A percentile compares a stretch with the other conserved stretches of the same genome.
phyloP scores from a whole-genome alignment of 1,139 yeast genomes.

The Barnettozyma hawaiiensis region DNA sequence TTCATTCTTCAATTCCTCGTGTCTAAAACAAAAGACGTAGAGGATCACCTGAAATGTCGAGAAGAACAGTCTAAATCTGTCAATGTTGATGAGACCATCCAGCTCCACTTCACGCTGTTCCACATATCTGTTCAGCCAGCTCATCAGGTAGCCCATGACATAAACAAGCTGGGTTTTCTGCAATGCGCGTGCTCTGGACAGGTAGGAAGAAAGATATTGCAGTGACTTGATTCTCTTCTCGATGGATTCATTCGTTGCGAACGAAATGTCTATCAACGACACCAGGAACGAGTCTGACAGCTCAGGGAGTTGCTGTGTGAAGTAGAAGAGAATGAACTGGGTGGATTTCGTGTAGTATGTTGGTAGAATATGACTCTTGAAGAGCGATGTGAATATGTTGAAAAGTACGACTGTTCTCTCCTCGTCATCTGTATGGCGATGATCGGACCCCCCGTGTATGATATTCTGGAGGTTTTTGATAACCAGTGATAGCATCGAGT shows the following conservation, averaged over 20 bases:
- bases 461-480: slow-evolving; percentile 40
- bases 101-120: slow-evolving; percentile 81
- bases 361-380: slow-evolving; percentile 78
- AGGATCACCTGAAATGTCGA: slow-evolving; percentile 91
- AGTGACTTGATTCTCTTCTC: slow-evolving; percentile 81
- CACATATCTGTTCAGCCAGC: slow-evolving; percentile 79
- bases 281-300: slow-evolving; percentile 83
- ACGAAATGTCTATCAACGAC: slow-evolving; percentile 75
- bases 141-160: slow-evolving; percentile 70
- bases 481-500: slow-evolving; percentile 53
- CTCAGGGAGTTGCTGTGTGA: slow-evolving; percentile 77
- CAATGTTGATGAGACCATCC: slow-evolving; percentile 64
- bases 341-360: slow-evolving; percentile 90
- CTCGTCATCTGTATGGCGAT: too few species aligned
- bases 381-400: slow-evolving; percentile 68
- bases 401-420: slow-evolving; percentile 68
- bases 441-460: too few species aligned
- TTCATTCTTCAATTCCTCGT: slow-evolving; percentile 45
- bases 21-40: slow-evolving; percentile 88
- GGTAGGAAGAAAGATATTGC: slow-evolving; percentile 87
- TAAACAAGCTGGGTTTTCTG: slow-evolving; percentile 68
- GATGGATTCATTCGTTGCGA: slow-evolving; percentile 57
- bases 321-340: slow-evolving; percentile 77
- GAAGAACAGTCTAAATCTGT: slow-evolving; percentile 78
- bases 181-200: slow-evolving; percentile 79